Evolutionary conservation across 176 grass and related monocot species (phyloP), one percentile per base, ranked within the genome.

Genomic region (Carex scoparia): DNA sequence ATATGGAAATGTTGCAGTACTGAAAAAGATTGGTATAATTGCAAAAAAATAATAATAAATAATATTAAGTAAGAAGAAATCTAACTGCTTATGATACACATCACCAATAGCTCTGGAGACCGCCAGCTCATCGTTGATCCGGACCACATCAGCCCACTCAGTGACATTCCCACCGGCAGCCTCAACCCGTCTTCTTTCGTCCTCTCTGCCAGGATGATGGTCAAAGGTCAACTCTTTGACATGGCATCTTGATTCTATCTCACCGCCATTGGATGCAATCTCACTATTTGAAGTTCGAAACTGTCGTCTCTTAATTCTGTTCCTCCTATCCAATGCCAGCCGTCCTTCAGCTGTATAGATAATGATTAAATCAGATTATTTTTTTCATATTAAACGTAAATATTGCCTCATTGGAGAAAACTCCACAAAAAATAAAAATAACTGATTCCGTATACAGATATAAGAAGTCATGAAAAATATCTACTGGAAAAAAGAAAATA

Each of bases 121-220:
- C 33, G 95, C 92, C 51, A 98, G 92, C 80, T 98, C 87, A 16
- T 90, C 95, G 81, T 98, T 98, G 58, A 98, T 89, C 80, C 95
- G 84, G 54, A 87, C 84, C 62, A 93, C 88, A 82, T 92, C 94
- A 90, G 94, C 92, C 92, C 94, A 94, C 89, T 97, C 92, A 75
- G 91, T 40, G 82, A 98, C 89, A 89, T 88, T 84, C 62, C 95
- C 95, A 79, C 95, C 95, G 76, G 95, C 83, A 86, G 90, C 86
- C 88, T 98, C 95, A 40, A 98, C 91, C 23, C 95, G 89, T 55
- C 74, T 91, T 93, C 91, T 94, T 84, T 98, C 95, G 19, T 98
- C 95, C 86, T 94, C 95, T 94, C 92, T 98, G 87, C 94, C 88
- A 76, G 92, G 92, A 76, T 98, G 95, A 90, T 98, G 95, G 65